phyloP scores from a whole-genome alignment of 768 basidiomycete species.

The Phylloporus sp. region DNA sequence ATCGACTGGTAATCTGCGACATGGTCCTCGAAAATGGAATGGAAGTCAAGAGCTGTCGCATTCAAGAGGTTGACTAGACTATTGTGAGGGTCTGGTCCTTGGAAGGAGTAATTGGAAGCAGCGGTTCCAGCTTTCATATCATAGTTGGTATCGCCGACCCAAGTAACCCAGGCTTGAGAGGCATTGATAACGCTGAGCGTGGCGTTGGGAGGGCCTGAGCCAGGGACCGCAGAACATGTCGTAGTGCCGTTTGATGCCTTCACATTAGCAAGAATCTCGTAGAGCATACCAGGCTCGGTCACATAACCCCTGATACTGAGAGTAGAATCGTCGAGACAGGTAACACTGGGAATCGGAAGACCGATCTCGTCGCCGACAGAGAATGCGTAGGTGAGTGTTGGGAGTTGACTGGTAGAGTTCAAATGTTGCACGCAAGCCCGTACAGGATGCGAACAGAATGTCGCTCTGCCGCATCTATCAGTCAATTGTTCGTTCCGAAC shows the following conservation, averaged over 20 bases:
- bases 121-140: conserved; percentile 56
- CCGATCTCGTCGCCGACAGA: conserved; percentile 41
- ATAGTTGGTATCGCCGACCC: conserved; percentile 74
- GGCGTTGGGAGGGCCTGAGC: conserved; percentile 37
- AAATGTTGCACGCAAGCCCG: conserved; percentile 59
- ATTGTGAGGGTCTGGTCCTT: conserved; percentile 54
- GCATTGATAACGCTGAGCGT: conserved; percentile 44
- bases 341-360: conserved; percentile 53
- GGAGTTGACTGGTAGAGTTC: conserved; percentile 33
- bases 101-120: conserved; percentile 55
- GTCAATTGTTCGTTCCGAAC: background rate
- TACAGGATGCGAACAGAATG: conserved; percentile 66
- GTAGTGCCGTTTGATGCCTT: conserved; percentile 30
- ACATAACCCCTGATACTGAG: conserved; percentile 51
- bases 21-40: conserved; percentile 42
- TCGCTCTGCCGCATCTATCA: conserved; percentile 32
- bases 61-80: conserved; percentile 38
- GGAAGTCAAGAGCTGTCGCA: conserved; percentile 31
- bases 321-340: conserved; percentile 53
- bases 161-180: conserved; percentile 58
- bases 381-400: conserved; percentile 44
- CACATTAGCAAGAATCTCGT: conserved; percentile 57
- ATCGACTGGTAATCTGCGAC: conserved; percentile 46
- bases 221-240: conserved; percentile 29
- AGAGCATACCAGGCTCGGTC: conserved; percentile 56